Conservation (phyloP, 2,329 filamentous ascomycete genomes). For the Coccinonectria pachysandricola region DNA sequence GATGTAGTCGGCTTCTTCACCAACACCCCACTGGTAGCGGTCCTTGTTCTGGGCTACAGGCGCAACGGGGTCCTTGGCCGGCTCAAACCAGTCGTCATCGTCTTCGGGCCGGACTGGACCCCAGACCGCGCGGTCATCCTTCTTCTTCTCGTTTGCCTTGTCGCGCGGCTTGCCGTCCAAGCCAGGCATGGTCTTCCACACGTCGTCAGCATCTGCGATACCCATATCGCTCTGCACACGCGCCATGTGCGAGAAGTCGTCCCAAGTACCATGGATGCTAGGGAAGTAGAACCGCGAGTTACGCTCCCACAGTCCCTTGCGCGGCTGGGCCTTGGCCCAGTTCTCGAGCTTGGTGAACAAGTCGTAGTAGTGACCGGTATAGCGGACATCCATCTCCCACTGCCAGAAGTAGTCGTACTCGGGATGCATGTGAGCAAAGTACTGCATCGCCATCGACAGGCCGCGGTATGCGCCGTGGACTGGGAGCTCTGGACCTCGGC, state of each 20-base stretch:
- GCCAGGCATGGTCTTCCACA: conserved; percentile 48
- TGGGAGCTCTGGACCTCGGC: conserved; percentile 54
- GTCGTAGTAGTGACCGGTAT: conserved; percentile 79
- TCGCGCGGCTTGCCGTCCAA: conserved; percentile 28
- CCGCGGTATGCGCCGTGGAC: conserved; percentile 90
- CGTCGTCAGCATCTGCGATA: conserved; percentile 52
- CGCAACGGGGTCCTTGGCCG: conserved; percentile 62
- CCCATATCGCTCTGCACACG: conserved; percentile 66
- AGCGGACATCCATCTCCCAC: conserved; percentile 90
- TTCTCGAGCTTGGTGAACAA: conserved; percentile 57
- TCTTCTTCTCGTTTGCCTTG: conserved; percentile 18
- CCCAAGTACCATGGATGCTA: conserved; percentile 65
- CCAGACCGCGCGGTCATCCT: conserved; percentile 62
- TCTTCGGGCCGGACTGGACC: conserved; percentile 65
- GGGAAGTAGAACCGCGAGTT: conserved; percentile 71
- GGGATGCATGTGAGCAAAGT: conserved; percentile 79
- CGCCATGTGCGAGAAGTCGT: conserved; percentile 65
- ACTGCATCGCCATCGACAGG: conserved; percentile 87
- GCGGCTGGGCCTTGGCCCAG: conserved; percentile 63
- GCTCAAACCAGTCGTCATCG: conserved; percentile 60
- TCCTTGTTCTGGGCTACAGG: conserved; percentile 66
- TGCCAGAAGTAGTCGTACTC: conserved; percentile 92
- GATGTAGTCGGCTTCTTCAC: conserved; percentile 84
- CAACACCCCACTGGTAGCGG: conserved; percentile 76
- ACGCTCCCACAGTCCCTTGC: conserved; percentile 74